Conservation (phyloP, 768 basidiomycete species). For the Boletus sensibilis region DNA sequence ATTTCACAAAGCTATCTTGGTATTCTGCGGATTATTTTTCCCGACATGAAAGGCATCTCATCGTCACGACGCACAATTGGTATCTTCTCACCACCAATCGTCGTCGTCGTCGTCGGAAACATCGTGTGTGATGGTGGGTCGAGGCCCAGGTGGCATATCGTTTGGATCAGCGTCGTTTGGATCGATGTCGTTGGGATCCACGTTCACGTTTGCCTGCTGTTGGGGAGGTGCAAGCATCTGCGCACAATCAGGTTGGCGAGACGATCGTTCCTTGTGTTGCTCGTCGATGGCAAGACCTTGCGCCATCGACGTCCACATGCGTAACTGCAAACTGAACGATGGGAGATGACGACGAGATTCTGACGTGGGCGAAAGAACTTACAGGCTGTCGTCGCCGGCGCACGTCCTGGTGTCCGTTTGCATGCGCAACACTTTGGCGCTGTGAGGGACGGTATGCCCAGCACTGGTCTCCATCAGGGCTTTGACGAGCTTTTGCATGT, state of each 20-base stretch:
- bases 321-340: conserved; percentile 37
- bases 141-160: conserved; percentile 5
- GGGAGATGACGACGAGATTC: neutral
- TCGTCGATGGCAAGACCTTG: conserved; percentile 47
- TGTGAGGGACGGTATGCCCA: conserved; percentile 26
- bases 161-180: conserved; percentile 9
- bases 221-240: conserved; percentile 13
- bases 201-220: neutral
- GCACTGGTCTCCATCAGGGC: conserved; percentile 39
- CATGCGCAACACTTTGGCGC: conserved; percentile 36
- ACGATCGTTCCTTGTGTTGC: conserved; percentile 31
- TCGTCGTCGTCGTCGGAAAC: conserved; percentile 32
- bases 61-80: neutral
- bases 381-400: conserved; percentile 55
- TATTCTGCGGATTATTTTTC: neutral
- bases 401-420: conserved; percentile 39
- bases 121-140: conserved; percentile 16
- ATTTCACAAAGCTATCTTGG: neutral
- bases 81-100: conserved; percentile 21
- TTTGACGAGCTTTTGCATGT: conserved; percentile 38
- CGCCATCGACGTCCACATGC: conserved; percentile 48
- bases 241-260: conserved; percentile 11
- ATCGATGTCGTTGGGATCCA: conserved; percentile 18
- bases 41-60: neutral
- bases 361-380: conserved; percentile 22